Base-by-base conservation (phyloP, 805 yeast species). In the Yamadazyma olivae region DNA sequence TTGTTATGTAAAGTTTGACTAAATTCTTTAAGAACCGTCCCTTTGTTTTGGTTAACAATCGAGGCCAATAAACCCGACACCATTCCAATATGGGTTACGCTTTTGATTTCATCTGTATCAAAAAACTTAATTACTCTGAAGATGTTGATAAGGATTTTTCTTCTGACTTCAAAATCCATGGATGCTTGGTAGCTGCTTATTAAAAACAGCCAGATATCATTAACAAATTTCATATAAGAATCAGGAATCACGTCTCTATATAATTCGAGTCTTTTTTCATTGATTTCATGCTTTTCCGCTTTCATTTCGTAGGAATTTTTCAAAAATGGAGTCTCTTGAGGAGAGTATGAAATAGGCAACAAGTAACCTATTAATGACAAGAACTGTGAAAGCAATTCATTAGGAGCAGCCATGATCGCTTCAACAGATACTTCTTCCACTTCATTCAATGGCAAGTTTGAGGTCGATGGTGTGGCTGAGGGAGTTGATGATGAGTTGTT, bases 391-490 rank as follows among this genome's bases (percentile, higher is more conserved):
- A 83, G 56, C 19, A 84, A 53, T n/a, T 79, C 83, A 46, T 79
- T 82, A 0, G 91, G 89, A 2, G 80, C 75, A 36, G 81, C 75
- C 78, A 86, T 81, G 26, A 88, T 57, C 0, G 86, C 75, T 49
- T 85, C 95, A 30, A 82, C 75, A 4, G 87, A 64, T 1, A 77
- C 12, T 30, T 30, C 16, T 24, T 33, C 18, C 41, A 25, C 14
- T 19, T 36, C 9, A 17, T 29, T 3, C 32, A 20, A 10, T 10
- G 10, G 9, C 23, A 20, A 20, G 6, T 27, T 16, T 6, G 30
- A 15, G 18, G 32, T 21, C 4, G 27, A 22, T 17, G 13, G 6
- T 23, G 25, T 9, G 5, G 27, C 20, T 17, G 34, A 31, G 8
- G 12, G 10, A 7, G 27, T 13, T n/a, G 29, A 22, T 1, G 17